Evolutionary conservation across 345 rosid genomes (phyloP).

Genomic region (Xanthoceras sorbifolium): DNA sequence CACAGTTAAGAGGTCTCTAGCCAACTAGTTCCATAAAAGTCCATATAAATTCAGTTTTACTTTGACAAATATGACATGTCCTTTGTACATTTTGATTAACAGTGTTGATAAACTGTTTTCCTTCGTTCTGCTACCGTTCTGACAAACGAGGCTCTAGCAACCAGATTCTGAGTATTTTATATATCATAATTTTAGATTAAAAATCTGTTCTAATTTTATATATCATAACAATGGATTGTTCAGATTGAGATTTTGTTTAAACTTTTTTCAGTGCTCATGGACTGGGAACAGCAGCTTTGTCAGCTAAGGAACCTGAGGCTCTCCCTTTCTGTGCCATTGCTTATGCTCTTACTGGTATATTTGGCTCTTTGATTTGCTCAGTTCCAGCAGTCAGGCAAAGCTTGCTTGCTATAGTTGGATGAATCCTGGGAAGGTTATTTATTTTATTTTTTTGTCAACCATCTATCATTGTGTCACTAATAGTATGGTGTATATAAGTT

Average conservation of each 20-base stretch:
- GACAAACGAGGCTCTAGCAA: too few relatives aligned
- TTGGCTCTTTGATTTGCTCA: slow-evolving; percentile 84
- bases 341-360: slow-evolving; percentile 90
- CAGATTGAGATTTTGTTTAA: not conserved
- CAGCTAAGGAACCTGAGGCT: slow-evolving; percentile 96
- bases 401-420: slow-evolving; percentile 67
- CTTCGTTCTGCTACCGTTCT: too few relatives aligned
- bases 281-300: slow-evolving; percentile 94
- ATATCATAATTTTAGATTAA: too few relatives aligned
- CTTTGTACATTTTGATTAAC: too few relatives aligned
- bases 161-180: too few relatives aligned
- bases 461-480: not conserved
- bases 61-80: too few relatives aligned
- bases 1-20: not conserved
- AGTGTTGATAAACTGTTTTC: too few relatives aligned
- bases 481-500: not conserved
- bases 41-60: too few relatives aligned
- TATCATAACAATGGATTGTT: too few relatives aligned
- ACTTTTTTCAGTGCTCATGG: slow-evolving; percentile 83
- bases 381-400: slow-evolving; percentile 86
- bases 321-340: slow-evolving; percentile 96
- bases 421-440: slow-evolving; percentile 17
- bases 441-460: not conserved
- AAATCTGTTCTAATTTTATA: too few relatives aligned
- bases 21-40: slow-evolving; percentile 8